Evolutionary conservation across 352 stramenopile species (phyloP).

Genomic region (Phytophthora nicotianae): DNA sequence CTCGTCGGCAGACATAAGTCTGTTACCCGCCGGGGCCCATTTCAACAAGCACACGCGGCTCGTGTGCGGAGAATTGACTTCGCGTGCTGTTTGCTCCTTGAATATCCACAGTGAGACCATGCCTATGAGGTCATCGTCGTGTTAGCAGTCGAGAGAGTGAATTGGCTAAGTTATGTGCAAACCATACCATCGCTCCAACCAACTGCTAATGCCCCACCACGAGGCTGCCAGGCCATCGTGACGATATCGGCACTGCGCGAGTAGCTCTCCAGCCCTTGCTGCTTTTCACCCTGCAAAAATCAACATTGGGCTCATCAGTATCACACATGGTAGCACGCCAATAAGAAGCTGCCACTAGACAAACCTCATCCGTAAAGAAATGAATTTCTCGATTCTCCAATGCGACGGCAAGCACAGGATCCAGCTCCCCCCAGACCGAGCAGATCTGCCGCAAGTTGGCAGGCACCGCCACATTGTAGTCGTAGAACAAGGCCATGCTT

Average conservation of each 20-base stretch:
- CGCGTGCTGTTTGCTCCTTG: slow-evolving; percentile 68
- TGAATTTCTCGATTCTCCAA: slow-evolving; percentile 88
- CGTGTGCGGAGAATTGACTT: slow-evolving; percentile 86
- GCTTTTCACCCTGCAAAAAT: slow-evolving; percentile 63
- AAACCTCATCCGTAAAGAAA: slow-evolving; percentile 90
- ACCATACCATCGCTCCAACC: slow-evolving; percentile 81
- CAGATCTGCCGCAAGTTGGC: slow-evolving; percentile 72
- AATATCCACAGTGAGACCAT: slow-evolving; percentile 87
- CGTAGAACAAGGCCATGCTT: slow-evolving; percentile 76
- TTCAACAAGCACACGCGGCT: slow-evolving; percentile 80
- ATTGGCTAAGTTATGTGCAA: neutral
- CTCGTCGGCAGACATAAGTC: slow-evolving; percentile 91
- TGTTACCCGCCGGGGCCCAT: slow-evolving; percentile 88
- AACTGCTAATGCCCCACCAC: slow-evolving; percentile 71
- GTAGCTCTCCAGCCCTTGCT: slow-evolving; percentile 58
- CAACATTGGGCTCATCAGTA: neutral
- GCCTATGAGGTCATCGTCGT: slow-evolving; percentile 30
- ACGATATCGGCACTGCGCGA: slow-evolving; percentile 71
- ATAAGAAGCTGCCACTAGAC: neutral
- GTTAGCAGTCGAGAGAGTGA: slow-evolving; percentile 6
- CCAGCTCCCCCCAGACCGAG: slow-evolving; percentile 82
- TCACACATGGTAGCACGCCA: neutral
- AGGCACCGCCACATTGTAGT: slow-evolving; percentile 77
- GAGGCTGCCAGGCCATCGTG: slow-evolving; percentile 89
- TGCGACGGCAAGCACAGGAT: slow-evolving; percentile 81